Base-by-base conservation (phyloP, 2,329 filamentous ascomycete genomes). In the Didymella pinodella region DNA sequence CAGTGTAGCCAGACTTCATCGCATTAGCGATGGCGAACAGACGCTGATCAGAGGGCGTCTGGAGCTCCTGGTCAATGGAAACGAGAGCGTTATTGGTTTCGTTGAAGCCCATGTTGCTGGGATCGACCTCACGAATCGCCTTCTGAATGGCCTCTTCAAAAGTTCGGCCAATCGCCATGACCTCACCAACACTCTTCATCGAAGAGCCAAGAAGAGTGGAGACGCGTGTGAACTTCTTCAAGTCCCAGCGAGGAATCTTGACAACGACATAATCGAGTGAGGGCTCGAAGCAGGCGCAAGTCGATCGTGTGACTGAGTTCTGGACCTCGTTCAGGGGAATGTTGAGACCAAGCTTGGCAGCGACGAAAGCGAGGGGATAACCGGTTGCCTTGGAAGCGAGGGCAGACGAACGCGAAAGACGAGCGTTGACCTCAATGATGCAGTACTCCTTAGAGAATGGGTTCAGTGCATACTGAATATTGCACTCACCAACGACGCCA, bases 101-200 rank as follows among this genome's bases (percentile, higher is more conserved):
- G 71, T 92, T 93, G 80, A 97, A 99, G 29, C 95, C 95, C 25
- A 97, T 84, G 75, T 98, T 98, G 82, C 95, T 90, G 80, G 92
- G 94, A 78, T 99, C 95, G 57, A 98, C 94, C 40, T 92, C 89
- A 49, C 95, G 90, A 70, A 99, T 99, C 20, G 95, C 95, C 79
- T 98, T 99, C 73, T 99, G 95, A 41, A 99, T 97, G 8, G 95
- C 95, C 80, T 99, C 95, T 79, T 99, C 95, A 69, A 99, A 99
- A 0, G 91, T 96, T 66, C 95, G 85, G 57, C 95, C 95, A 68
- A 99, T 97, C 72, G 91, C 94, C 95, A 99, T 98, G 66, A 99
- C 95, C 78, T 99, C 95, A 74, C 95, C 95, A 52, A 99, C 93
- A 86, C 92, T 97, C 89, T 98, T 99, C 95, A 99, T 99, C 12